These are phyloP conservation scores for Penicillium verhagenii DNA, from an alignment of 495 filamentous ascomycete species.

Conservation along the genomic window DNA sequence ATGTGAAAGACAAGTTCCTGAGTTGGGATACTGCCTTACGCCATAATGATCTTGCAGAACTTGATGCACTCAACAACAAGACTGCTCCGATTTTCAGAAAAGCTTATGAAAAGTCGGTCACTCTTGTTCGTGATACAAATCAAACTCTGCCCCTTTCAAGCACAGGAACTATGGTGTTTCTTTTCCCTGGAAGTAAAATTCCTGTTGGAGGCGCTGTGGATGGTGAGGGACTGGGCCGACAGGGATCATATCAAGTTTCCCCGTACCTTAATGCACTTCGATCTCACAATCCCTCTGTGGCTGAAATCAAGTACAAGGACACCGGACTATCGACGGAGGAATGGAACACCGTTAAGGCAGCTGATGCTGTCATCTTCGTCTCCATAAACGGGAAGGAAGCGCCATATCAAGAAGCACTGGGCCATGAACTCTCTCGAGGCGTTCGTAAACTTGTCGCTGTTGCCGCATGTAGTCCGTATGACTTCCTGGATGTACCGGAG, in stretches of 20 bases:
- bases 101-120: conserved; percentile 42
- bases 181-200: conserved; percentile 44
- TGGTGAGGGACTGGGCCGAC: conserved; percentile 39
- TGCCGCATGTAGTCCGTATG: conserved; percentile 49
- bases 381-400: conserved; percentile 46
- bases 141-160: conserved; percentile 35
- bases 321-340: conserved; percentile 28
- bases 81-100: conserved; percentile 25
- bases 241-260: conserved; percentile 32
- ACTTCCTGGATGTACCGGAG: conserved; percentile 41
- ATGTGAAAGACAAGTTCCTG: conserved; percentile 37
- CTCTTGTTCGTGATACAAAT: conserved; percentile 37
- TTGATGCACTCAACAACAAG: conserved; percentile 24
- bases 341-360: conserved; percentile 30
- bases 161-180: conserved; percentile 34
- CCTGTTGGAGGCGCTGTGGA: conserved; percentile 47
- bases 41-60: conserved; percentile 10
- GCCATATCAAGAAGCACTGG: conserved; percentile 38
- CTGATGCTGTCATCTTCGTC: conserved; percentile 42
- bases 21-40: conserved; percentile 28
- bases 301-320: conserved; percentile 36
- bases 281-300: conserved; percentile 19
- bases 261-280: conserved; percentile 37
- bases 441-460: conserved; percentile 35
- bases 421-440: conserved; percentile 31